Evolutionary conservation across 75 land plant genomes (phyloP).

Genomic region (Cunninghamia lanceolata): DNA sequence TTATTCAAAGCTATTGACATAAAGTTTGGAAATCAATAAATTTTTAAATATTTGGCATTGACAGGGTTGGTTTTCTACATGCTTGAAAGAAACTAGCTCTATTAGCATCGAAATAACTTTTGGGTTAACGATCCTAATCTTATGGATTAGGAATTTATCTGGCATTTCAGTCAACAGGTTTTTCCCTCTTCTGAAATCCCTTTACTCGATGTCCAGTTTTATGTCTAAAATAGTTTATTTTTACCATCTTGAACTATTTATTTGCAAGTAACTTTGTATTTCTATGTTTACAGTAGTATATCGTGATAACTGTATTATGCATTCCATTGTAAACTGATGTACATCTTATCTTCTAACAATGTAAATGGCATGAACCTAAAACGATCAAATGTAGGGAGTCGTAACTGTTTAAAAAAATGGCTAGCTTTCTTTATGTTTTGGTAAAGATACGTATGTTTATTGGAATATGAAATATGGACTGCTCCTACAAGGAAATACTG

Average conservation of each 20-base stretch:
- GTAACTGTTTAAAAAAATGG: background rate
- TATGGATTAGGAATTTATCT: background rate
- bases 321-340: background rate
- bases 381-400: background rate
- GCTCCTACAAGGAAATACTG: background rate
- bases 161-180: constrained; percentile 5
- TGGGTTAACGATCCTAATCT: background rate
- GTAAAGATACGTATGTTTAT: too few species aligned
- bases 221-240: background rate
- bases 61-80: constrained; percentile 5
- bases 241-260: background rate
- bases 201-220: background rate
- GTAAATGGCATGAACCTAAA: background rate
- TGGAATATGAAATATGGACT: background rate
- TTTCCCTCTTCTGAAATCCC: background rate
- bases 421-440: background rate
- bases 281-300: background rate
- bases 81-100: constrained; percentile 6
- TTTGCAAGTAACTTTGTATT: background rate
- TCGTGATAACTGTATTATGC: background rate
- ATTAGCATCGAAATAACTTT: background rate
- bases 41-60: background rate
- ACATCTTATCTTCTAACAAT: background rate
- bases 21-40: background rate
- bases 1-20: background rate